These are phyloP conservation scores for Cucurbita ficifolia DNA, from an alignment of 306 rosid species.

Conservation along the genomic window DNA sequence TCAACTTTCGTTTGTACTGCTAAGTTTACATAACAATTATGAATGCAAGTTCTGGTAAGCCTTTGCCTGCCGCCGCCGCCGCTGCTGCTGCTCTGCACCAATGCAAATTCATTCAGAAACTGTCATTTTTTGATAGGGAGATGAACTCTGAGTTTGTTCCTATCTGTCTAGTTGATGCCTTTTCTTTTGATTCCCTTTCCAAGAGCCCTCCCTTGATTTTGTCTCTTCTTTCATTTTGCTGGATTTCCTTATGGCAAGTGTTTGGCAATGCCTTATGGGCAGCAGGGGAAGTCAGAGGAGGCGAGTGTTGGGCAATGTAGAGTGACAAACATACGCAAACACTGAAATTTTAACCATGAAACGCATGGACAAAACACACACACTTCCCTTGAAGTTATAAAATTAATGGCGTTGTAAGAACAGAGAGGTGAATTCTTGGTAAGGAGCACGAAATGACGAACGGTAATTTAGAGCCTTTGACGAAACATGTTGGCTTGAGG, in stretches of 20 bases:
- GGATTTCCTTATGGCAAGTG: background rate
- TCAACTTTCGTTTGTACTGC: constrained; percentile 5
- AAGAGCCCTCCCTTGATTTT: background rate
- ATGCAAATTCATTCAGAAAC: background rate
- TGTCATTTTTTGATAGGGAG: background rate
- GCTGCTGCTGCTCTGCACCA: background rate
- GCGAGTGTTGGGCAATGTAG: background rate
- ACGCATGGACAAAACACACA: background rate
- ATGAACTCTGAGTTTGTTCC: background rate
- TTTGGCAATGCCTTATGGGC: background rate
- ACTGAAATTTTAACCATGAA: background rate
- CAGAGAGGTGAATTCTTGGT: too few species aligned
- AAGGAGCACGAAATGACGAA: too few species aligned
- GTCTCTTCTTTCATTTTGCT: background rate
- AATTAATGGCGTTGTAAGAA: background rate
- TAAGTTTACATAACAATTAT: background rate
- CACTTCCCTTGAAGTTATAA: background rate
- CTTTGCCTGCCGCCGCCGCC: background rate
- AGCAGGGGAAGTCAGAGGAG: background rate
- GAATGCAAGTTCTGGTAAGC: background rate
- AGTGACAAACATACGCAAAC: background rate
- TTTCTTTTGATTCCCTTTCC: background rate
- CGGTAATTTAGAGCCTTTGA: too few species aligned
- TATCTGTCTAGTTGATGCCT: background rate
- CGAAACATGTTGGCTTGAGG: too few species aligned